These are phyloP conservation scores for Meira miltonrushii DNA, from an alignment of 1,284 basidiomycete genomes.

Conservation along the genomic window DNA sequence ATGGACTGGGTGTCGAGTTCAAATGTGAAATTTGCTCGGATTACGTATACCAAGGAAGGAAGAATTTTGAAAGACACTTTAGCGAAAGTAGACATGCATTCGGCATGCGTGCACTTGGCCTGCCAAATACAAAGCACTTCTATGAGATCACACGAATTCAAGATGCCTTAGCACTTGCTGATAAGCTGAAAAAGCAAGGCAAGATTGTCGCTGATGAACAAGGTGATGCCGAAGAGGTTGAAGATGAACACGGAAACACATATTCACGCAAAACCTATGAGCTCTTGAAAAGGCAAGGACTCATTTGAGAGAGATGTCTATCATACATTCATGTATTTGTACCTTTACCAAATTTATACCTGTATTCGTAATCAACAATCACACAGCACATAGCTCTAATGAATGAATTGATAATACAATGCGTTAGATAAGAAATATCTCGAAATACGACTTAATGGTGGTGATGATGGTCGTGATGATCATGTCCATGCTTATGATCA, in stretches of 20 bases:
- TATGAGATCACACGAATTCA: conserved; percentile 96
- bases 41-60: conserved; percentile 64
- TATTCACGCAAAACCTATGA: conserved; percentile 51
- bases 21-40: conserved; percentile 91
- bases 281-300: conserved; percentile 50
- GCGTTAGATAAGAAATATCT: too few relatives aligned
- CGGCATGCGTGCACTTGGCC: conserved; percentile 91
- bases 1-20: conserved; percentile 94
- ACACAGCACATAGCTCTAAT: too few relatives aligned
- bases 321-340: too few relatives aligned
- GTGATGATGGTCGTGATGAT: conserved; percentile 1
- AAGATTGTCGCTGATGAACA: conserved; percentile 27
- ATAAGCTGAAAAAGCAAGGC: conserved; percentile 42
- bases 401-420: too few relatives aligned
- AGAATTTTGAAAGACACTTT: conserved; percentile 69
- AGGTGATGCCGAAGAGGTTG: conserved; percentile 46
- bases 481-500: background rate
- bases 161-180: conserved; percentile 63
- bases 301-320: conserved; percentile 21
- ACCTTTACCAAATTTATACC: too few relatives aligned
- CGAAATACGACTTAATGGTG: background rate
- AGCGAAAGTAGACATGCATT: conserved; percentile 93
- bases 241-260: conserved; percentile 50
- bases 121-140: conserved; percentile 98
- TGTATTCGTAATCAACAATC: too few relatives aligned